Conservation (phyloP, 106 monocot genomes). For the Phalaenopsis aphrodite region DNA sequence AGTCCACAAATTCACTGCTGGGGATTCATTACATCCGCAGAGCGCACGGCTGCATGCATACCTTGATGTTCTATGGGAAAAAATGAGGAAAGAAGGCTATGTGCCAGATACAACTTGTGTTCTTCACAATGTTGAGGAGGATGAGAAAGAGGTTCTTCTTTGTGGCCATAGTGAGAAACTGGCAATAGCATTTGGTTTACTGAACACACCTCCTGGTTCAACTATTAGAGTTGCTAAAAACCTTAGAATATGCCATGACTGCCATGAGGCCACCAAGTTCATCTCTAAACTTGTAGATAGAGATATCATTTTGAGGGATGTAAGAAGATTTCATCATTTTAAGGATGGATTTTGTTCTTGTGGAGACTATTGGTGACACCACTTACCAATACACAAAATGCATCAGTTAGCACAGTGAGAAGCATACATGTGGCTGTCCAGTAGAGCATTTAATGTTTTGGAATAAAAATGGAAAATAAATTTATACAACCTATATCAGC, state of each 20-base stretch:
- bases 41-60: constrained; percentile 28
- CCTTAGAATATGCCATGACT: constrained; percentile 23
- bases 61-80: constrained; percentile 35
- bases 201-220: constrained; percentile 11
- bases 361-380: constrained; percentile 21
- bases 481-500: not conserved
- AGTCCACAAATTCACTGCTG: constrained; percentile 63
- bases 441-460: not conserved
- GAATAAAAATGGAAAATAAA: not conserved
- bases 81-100: constrained; percentile 40
- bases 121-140: constrained; percentile 21
- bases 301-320: constrained; percentile 30
- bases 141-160: constrained; percentile 18
- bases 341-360: constrained; percentile 29
- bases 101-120: constrained; percentile 14
- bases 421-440: not conserved
- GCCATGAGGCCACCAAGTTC: constrained; percentile 19
- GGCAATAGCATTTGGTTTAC: constrained; percentile 26
- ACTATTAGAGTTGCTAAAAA: constrained; percentile 22
- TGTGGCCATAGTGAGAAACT: constrained; percentile 29
- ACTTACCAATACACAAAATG: not conserved
- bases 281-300: constrained; percentile 11
- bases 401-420: not conserved
- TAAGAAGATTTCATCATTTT: constrained; percentile 29
- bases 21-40: constrained; percentile 58